phyloP scores from a whole-genome alignment of 169 alveolate genomes.

The Eimeria tenella region DNA sequence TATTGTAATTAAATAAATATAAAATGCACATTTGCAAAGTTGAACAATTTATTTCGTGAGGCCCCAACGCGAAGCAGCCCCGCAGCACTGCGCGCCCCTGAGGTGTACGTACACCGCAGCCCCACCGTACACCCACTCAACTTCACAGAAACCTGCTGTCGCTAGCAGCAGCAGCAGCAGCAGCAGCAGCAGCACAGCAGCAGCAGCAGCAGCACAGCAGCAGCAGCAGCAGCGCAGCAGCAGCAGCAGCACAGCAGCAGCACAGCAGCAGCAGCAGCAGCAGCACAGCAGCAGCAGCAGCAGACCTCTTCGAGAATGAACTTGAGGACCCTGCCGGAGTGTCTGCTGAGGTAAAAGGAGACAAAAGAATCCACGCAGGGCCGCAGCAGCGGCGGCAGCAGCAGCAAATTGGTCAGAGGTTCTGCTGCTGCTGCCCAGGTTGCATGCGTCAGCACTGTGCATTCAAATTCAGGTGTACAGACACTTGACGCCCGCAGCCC shows the following conservation, averaged over 20 bases:
- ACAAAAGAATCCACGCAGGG: background rate
- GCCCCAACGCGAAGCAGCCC: background rate
- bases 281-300: too few species aligned
- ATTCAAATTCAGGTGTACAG: constrained; percentile 19
- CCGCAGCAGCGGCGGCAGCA: background rate
- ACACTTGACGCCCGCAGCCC: background rate
- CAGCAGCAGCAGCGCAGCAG: too few species aligned
- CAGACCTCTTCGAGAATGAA: background rate
- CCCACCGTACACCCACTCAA: too few species aligned
- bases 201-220: too few species aligned
- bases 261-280: too few species aligned
- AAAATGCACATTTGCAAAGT: constrained; percentile 81
- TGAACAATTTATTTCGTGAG: constrained; percentile 65
- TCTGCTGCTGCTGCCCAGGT: background rate
- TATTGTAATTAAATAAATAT: constrained; percentile 60
- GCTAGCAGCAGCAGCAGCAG: background rate
- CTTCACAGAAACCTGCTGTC: too few species aligned
- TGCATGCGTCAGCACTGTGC: constrained; percentile 7
- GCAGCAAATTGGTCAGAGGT: background rate
- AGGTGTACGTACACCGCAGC: too few species aligned
- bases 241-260: too few species aligned
- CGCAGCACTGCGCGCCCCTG: constrained; percentile 57
- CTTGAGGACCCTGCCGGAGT: constrained; percentile 3
- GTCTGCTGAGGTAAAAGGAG: background rate
- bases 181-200: background rate